Evolutionary conservation across 805 yeast species (phyloP).

Genomic region (Candida krabiensis): DNA sequence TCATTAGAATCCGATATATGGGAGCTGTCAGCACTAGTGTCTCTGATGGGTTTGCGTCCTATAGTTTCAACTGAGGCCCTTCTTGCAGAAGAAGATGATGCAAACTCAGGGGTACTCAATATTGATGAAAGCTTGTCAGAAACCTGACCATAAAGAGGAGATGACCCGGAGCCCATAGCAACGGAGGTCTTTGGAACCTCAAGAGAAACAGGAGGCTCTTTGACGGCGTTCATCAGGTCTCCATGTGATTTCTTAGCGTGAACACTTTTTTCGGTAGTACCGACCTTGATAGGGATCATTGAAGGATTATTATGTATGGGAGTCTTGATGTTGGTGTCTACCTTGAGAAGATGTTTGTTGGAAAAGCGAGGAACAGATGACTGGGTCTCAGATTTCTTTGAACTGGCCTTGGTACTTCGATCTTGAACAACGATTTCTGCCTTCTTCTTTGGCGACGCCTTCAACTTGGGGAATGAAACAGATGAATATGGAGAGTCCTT

Average conservation of each 20-base stretch:
- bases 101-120: conserved; percentile 13
- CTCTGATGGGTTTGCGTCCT: neutral
- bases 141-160: conserved; percentile 24
- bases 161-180: conserved; percentile 2
- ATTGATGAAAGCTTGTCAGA: conserved; percentile 20
- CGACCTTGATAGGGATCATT: conserved; percentile 20
- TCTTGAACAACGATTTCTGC: too few species aligned
- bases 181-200: neutral
- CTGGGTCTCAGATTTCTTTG: neutral
- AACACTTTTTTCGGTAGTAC: neutral
- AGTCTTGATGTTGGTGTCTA: conserved; percentile 20
- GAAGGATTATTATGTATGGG: conserved; percentile 5
- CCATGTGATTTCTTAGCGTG: neutral
- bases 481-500: conserved; percentile 29
- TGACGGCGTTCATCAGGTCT: neutral
- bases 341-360: conserved; percentile 12
- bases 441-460: neutral
- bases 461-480: conserved; percentile 7
- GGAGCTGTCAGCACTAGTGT: neutral
- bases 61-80: neutral
- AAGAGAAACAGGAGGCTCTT: neutral
- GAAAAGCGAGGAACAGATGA: neutral
- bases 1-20: neutral
- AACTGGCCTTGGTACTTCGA: neutral
- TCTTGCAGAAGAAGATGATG: neutral